Evolutionary conservation across 2,329 filamentous ascomycete species (phyloP), one percentile per base, ranked within the genome.

Genomic region (Colletotrichum abscissum): DNA sequence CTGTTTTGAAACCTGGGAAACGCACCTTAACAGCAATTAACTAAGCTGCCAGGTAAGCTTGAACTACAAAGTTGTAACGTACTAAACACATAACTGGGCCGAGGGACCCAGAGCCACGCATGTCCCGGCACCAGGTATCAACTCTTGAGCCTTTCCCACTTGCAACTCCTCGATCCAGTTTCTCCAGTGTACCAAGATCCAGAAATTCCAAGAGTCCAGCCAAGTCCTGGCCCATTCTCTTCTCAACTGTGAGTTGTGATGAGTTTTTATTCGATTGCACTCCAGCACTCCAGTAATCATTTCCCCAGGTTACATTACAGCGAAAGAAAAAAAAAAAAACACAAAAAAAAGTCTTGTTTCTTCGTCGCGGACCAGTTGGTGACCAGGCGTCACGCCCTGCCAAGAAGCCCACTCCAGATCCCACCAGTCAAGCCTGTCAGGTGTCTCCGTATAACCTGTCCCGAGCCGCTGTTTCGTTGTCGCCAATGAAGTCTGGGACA

Each of bases 31-130:
- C 42, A 49, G 30, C 62, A 55, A 38, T 30, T 46, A 54, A 59
- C 30, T 49, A 49, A 49, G 42, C 42, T 49, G 30, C 54, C 62
- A 55, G 60, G 42, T 57, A 67, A 72, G 69, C 69, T 68, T 72
- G 63, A 63, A 63, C 69, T 38, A n/a, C 46, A 52, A 42, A 67
- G 52, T 28, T 49, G 35, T 24, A n/a, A 46, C 16, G 12, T 49
- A 11, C 24, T 35, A 57, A 46, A 33, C 19, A 8, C 12, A 66
- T 66, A 66, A 70, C 42, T 46, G 62, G 67, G 67, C 26, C 67
- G 42, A 12, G 57, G 33, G 57, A 59, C 64, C 22, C 46, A 54
- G 19, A 38, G 42, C 16, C 42, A 49, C 42, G 42, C 42, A 49
- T 19, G 42, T 49, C 19, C 7, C 42, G 19, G 42, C 8, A 49